Base-by-base conservation (phyloP, 106 monocot genomes). In the Allium sativum region DNA sequence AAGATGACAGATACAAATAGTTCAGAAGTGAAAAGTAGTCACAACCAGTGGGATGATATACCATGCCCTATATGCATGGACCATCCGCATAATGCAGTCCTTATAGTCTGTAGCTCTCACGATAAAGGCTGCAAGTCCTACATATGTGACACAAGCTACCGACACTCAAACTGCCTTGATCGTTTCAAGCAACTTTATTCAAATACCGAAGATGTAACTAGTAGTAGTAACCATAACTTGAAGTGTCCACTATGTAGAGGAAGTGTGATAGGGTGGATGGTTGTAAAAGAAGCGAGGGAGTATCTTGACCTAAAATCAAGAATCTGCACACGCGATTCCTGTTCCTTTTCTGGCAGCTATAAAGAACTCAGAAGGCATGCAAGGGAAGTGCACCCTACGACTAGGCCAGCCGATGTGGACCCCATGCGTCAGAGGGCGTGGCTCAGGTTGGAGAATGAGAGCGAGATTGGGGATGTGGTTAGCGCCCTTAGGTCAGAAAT, bases 201-300 rank as follows among this genome's bases (percentile, higher is more conserved):
- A 55, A 69, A 68, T 8, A 43, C 48, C 15, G 42, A 5, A 15
- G 51, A 56, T 12, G 50, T 22, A 4, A 64, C 40, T 64, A 48
- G 15, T 50, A 62, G 13, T 46, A 21, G 31, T 41, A 22, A 50
- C 14, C 53, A 65, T 66, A 66, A 40, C 53, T 62, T 89, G 71
- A 90, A 77, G 64, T 95, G 95, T 44, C 95, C 95, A 10, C 77
- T 95, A 55, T 95, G 95, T 55, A 72, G 84, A 45, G 95, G 95
- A 52, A 70, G 5, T 17, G 86, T 95, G 11, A 12, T 76, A 45
- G 81, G 90, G 11, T 84, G 73, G 79, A 75, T 71, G 74, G 1
- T 3, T 3, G 1, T 31, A 3, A 31, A 84, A 55, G 95, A 95
- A 56, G 78, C 71, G 51, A 81, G 95, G 51, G 47, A 84, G 15